Conservation (phyloP, 257 asterid species). For the Nicotiana benthamiana region DNA sequence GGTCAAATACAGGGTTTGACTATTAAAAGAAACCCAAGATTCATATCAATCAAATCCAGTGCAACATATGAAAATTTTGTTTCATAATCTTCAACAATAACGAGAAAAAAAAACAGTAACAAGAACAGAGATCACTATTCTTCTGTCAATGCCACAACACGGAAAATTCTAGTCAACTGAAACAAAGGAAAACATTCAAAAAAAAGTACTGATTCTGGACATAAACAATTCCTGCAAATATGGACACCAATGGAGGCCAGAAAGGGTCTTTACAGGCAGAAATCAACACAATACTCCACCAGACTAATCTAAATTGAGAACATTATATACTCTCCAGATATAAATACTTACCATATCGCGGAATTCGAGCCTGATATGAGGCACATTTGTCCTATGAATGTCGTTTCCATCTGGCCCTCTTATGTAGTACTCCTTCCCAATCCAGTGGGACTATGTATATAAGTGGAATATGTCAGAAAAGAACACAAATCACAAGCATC, state of each 20-base stretch:
- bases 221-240: neutral
- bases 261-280: neutral
- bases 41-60: neutral
- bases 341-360: constrained; percentile 64
- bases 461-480: constrained; percentile 3
- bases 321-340: neutral
- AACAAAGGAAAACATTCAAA: neutral
- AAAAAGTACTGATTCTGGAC: neutral
- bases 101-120: neutral
- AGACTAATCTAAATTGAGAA: neutral
- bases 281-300: neutral
- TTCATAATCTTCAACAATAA: neutral
- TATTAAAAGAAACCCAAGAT: neutral
- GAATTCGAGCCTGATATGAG: constrained; percentile 88
- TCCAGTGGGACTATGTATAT: constrained; percentile 74
- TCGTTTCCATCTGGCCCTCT: constrained; percentile 93
- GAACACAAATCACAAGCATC: neutral
- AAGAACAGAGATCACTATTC: neutral
- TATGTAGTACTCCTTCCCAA: constrained; percentile 76
- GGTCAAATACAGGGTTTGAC: neutral
- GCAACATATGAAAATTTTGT: neutral
- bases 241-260: neutral
- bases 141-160: neutral
- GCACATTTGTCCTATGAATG: constrained; percentile 92
- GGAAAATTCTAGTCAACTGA: neutral